A percentile compares a stretch with the other conserved stretches of the same genome.
phyloP scores from a whole-genome alignment of 306 rosid genomes.

The Betula pendula region DNA sequence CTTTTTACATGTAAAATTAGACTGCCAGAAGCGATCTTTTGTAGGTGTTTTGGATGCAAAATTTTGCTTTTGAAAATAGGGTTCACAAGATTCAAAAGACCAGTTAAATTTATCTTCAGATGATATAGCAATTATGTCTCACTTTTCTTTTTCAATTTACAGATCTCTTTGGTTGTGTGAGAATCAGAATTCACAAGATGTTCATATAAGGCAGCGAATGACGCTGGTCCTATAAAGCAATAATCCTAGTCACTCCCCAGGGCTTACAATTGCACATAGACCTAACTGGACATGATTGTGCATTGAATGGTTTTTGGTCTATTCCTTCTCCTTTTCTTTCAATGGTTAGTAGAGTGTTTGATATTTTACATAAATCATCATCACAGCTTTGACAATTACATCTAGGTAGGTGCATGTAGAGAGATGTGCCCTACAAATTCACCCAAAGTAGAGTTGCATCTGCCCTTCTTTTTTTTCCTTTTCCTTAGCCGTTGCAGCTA shows the following conservation, averaged over 20 bases:
- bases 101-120: not conserved
- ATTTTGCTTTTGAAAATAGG: not conserved
- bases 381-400: slow-evolving; percentile 20
- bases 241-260: not conserved
- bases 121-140: not conserved
- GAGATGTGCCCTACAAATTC: slow-evolving; percentile 6
- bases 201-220: not conserved
- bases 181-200: not conserved
- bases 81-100: not conserved
- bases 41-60: not conserved
- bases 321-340: not conserved
- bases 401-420: not conserved
- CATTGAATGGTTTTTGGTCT: not conserved
- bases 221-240: not conserved
- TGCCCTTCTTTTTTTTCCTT: not conserved
- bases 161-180: not conserved
- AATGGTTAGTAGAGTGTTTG: not conserved
- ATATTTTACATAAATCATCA: not conserved
- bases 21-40: not conserved
- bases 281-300: not conserved
- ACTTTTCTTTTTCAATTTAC: not conserved
- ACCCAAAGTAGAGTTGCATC: not conserved
- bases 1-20: not conserved
- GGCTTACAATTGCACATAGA: not conserved
- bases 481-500: too few relatives aligned